Conservation (phyloP, 495 filamentous ascomycete genomes). For the Neurospora cerealis region DNA sequence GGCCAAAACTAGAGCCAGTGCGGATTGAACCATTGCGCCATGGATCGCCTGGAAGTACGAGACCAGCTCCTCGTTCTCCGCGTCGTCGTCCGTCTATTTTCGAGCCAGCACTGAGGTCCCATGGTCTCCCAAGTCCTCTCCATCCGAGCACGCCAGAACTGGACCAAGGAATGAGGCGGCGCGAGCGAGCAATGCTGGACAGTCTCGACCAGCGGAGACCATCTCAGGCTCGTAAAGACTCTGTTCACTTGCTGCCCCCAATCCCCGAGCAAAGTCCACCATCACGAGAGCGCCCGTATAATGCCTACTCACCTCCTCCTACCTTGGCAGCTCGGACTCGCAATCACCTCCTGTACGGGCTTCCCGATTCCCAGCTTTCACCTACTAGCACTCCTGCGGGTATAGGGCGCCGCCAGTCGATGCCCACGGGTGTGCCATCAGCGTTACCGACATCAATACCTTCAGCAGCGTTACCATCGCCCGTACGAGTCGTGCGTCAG, state of each 20-base stretch:
- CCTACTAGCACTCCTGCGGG: neutral
- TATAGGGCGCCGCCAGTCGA: neutral
- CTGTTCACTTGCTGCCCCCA: slow-evolving; percentile 15
- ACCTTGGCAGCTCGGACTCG: neutral
- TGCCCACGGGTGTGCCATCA: neutral
- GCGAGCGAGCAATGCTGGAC: slow-evolving; percentile 31
- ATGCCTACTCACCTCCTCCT: neutral
- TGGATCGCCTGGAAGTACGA: slow-evolving; percentile 4
- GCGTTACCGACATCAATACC: neutral
- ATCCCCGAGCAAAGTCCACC: slow-evolving; percentile 14
- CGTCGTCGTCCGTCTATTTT: slow-evolving; percentile 14
- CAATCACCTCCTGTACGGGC: neutral
- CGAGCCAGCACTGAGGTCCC: slow-evolving; percentile 19
- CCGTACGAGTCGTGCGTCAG: neutral
- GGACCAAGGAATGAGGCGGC: slow-evolving; percentile 27
- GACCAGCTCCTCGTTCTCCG: slow-evolving; percentile 10
- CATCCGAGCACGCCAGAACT: slow-evolving; percentile 23
- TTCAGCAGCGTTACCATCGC: slow-evolving; percentile 5
- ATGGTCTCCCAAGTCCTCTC: slow-evolving; percentile 26
- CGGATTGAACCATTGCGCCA: slow-evolving; percentile 20
- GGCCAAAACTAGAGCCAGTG: slow-evolving; percentile 29
- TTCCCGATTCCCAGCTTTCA: neutral
- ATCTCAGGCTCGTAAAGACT: slow-evolving; percentile 2
- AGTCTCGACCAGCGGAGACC: slow-evolving; percentile 25
- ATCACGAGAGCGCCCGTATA: neutral